phyloP scores from a whole-genome alignment of 495 filamentous ascomycete species.

The Articulospora tetracladia region DNA sequence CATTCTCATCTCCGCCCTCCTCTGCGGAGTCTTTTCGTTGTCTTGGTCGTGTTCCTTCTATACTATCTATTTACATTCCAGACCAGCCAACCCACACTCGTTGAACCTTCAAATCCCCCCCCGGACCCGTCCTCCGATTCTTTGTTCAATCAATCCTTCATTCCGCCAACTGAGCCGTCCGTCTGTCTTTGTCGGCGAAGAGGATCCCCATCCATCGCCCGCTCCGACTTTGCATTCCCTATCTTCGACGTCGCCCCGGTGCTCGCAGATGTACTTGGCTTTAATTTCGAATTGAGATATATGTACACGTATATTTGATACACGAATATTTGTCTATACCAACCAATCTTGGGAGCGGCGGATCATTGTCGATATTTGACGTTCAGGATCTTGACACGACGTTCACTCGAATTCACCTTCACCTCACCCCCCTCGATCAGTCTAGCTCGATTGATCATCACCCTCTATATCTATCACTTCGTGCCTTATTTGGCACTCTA shows the following conservation, averaged over 20 bases:
- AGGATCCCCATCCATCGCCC: background rate
- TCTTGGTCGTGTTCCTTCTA: constrained; percentile 1
- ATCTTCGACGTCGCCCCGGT: constrained; percentile 25
- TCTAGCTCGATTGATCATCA: constrained; percentile 7
- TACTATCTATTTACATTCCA: constrained; percentile 11
- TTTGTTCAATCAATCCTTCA: constrained; percentile 21
- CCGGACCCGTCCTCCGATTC: constrained; percentile 6
- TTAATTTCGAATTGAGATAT: constrained; percentile 15
- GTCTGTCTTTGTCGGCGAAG: background rate
- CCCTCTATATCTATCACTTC: constrained; percentile 2
- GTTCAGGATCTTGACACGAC: too few relatives aligned
- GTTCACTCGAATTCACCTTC: constrained; percentile 11
- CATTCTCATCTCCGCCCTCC: constrained; percentile 4
- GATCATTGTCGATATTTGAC: constrained; percentile 27
- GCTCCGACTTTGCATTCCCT: constrained; percentile 25
- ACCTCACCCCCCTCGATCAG: background rate
- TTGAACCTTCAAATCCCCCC: background rate
- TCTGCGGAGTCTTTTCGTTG: constrained; percentile 2
- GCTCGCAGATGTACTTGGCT: constrained; percentile 21
- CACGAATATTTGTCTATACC: constrained; percentile 29
- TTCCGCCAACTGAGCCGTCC: background rate
- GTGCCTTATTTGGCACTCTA: constrained; percentile 51
- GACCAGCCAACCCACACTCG: constrained; percentile 4
- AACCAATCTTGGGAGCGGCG: constrained; percentile 25
- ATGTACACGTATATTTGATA: too few relatives aligned